Base-by-base conservation (phyloP, 2,329 filamentous ascomycete genomes). In the Apiospora pterosperma region DNA sequence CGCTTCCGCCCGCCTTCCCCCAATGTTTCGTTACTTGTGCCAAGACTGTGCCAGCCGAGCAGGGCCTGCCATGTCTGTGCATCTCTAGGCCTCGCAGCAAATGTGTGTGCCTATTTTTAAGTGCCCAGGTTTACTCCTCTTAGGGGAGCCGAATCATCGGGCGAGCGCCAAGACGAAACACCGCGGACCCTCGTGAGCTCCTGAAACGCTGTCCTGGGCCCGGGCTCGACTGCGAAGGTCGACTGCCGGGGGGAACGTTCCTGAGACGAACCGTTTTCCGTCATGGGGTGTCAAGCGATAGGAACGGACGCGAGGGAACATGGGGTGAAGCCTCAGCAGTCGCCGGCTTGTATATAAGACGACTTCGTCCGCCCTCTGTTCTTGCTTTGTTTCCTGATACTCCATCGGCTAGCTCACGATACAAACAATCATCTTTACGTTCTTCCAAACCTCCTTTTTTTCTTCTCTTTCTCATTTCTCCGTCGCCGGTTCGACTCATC, bases 401-500 rank as follows among this genome's bases (percentile, higher is more conserved):
- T n/a, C 41, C 59, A 61, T 38, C 59, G 16, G 59, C 36, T 61
- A 61, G 48, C 28, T 28, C 16, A 55, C 25, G 48, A 55, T 55
- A 23, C 34, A 38, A 38, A 28, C 31, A 23, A 59, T 19, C 55
- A 38, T 36, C n/a, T 14, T 39, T 61, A 28, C 39, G 28, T 41
- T 61, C 31, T 44, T 62, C 60, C 28, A 19, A 23, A n/a, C n/a
- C n/a, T n/a, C n/a, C 19, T 36, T 34, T 8, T 41, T 34, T 48
- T 25, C 6, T 62, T 36, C 25, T 36, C 21, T 12, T 34, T 25
- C 48, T 62, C 39, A n/a, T 25, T 66, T 66, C 64, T 66, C 63
- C 58, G 64, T 66, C 64, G 64, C 64, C 38, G 64, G 64, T 59
- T 36, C 64, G 64, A 66, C 64, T 63, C 34, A 41, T 48, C 25